Evolutionary conservation across 139 green algal species (phyloP), one percentile per base, ranked within the genome.

Genomic region (Volvox africanus): DNA sequence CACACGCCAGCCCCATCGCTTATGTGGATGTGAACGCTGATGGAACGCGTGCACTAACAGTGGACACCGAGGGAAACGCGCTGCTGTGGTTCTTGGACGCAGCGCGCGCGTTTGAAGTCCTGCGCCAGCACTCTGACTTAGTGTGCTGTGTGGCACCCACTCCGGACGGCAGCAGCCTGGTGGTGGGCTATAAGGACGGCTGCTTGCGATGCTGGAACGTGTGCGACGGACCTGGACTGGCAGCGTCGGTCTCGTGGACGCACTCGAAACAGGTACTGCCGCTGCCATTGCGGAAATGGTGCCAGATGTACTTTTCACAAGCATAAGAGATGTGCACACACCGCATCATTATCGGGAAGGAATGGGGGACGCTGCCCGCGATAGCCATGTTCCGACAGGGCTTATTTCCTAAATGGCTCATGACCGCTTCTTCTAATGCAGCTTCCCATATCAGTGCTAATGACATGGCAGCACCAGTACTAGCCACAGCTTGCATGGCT

Each of bases 71-170:
- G 68, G 92, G 92, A 1, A 30, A 93, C 35, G 92, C 92, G 17
- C 87, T 89, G 86, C 82, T 94, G 77, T 94, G 92, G 92, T 91
- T 82, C 89, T 80, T 94, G 32, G 92, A 94, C 79, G 37, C 78
- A 26, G 88, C 91, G 67, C 67, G 83, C 44, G 26, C 88, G 1
- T 94, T 92, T 35, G 85, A 94, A 30, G 79, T 92, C 33, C 24
- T 92, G 44, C 88, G 81, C 24, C 88, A 92, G 84, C 33, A 91
- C 61, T 85, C 35, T 22, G 84, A 92, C 82, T n/a, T 82, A 61
- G 79, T 94, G 28, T 90, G 19, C 2, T 88, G 84, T 79, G 71
- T 76, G 22, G 28, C 13, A 24, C 36, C 73, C 9, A 32, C 78
- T 3, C 55, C 80, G 14, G 82, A 91, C 19, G 88, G 85, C 79